Conservation (phyloP, 352 stramenopile species). For the Pythium sukuiense region DNA sequence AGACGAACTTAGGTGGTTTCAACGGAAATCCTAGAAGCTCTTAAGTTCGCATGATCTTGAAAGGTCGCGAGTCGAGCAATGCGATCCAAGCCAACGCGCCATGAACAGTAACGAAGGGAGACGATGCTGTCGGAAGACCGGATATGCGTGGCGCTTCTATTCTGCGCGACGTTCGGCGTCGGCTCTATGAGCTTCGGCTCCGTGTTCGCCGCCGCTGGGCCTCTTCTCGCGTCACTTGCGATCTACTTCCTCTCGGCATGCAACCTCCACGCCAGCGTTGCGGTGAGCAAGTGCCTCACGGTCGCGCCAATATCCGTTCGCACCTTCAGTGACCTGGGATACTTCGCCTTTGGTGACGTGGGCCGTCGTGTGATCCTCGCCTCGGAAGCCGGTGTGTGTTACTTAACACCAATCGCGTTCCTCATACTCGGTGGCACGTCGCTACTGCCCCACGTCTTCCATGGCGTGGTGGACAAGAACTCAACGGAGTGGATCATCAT, state of each 20-base stretch:
- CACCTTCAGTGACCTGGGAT: constrained; percentile 73
- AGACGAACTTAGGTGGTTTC: not conserved
- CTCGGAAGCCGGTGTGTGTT: constrained; percentile 58
- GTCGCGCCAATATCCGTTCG: constrained; percentile 54
- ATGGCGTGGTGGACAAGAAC: constrained; percentile 25
- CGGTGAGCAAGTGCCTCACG: constrained; percentile 58
- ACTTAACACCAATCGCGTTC: constrained; percentile 71
- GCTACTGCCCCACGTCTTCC: constrained; percentile 53
- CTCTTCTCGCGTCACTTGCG: constrained; percentile 52
- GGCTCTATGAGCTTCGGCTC: constrained; percentile 73
- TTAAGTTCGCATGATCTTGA: constrained; percentile 13
- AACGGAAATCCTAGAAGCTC: not conserved
- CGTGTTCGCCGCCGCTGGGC: constrained; percentile 58
- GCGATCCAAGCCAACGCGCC: not conserved
- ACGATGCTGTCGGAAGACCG: constrained; percentile 45
- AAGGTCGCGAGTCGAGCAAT: constrained; percentile 17
- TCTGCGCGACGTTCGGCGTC: constrained; percentile 74
- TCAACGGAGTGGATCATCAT: constrained; percentile 64
- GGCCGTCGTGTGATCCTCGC: constrained; percentile 52
- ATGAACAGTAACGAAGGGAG: not conserved
- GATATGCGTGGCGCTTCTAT: constrained; percentile 63
- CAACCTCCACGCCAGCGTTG: constrained; percentile 71
- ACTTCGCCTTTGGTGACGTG: constrained; percentile 51
- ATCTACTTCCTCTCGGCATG: constrained; percentile 80
- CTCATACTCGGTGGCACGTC: constrained; percentile 66